Conservation (phyloP, 2,329 filamentous ascomycete species). For the Sporothrix mexicana region DNA sequence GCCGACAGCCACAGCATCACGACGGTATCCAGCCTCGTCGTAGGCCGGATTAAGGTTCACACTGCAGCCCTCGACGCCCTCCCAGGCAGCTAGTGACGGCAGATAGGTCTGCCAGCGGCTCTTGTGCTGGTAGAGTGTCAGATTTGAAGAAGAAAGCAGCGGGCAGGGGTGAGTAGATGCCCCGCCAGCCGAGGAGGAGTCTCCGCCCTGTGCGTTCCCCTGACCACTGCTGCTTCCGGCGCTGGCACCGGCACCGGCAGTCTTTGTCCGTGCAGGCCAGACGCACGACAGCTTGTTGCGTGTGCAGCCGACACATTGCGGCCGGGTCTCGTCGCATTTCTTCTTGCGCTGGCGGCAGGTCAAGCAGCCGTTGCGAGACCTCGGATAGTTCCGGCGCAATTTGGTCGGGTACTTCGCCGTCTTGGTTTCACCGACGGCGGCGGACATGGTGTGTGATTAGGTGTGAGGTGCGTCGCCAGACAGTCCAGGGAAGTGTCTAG, state of each 20-base stretch:
- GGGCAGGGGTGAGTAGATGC: neutral
- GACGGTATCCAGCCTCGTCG: conserved; percentile 26
- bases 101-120: conserved; percentile 35
- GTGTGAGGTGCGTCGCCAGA: neutral
- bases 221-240: neutral
- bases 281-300: conserved; percentile 37
- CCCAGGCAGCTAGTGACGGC: conserved; percentile 33
- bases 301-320: conserved; percentile 34
- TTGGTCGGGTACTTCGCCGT: conserved; percentile 39
- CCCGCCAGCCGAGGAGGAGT: neutral
- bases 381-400: conserved; percentile 37
- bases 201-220: neutral
- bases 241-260: neutral
- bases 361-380: conserved; percentile 37
- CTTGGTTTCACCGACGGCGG: conserved; percentile 18
- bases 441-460: conserved; percentile 12
- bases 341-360: conserved; percentile 39
- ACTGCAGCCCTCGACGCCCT: conserved; percentile 34
- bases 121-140: conserved; percentile 35
- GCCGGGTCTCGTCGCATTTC: conserved; percentile 38
- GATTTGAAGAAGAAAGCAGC: conserved; percentile 22
- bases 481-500: neutral
- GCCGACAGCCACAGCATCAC: neutral
- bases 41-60: conserved; percentile 29
- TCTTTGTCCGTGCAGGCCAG: conserved; percentile 32